These are phyloP conservation scores for Irpex sp. DNA, from an alignment of 1,284 basidiomycete genomes.

Conservation along the genomic window DNA sequence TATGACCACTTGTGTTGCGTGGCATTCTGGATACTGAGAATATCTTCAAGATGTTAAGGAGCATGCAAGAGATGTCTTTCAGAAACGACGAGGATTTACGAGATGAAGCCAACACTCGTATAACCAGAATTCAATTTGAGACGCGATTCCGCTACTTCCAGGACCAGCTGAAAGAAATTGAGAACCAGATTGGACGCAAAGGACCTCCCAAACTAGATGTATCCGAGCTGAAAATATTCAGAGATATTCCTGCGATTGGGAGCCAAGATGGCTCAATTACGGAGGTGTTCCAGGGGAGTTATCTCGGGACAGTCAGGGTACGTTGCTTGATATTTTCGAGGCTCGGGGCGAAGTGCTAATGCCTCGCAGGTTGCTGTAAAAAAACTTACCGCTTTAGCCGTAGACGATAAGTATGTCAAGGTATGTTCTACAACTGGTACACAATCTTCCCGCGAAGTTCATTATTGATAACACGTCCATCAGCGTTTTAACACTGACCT, in stretches of 20 bases:
- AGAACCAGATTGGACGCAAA: background rate
- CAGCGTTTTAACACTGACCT: background rate
- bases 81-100: background rate
- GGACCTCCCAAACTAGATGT: background rate
- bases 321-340: background rate
- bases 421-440: background rate
- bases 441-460: background rate
- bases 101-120: background rate
- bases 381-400: background rate
- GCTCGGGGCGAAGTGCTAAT: background rate
- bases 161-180: background rate
- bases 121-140: background rate
- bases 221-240: background rate
- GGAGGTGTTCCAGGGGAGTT: background rate
- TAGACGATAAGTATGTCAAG: background rate
- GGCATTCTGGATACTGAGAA: too few species aligned
- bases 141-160: background rate
- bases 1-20: too few species aligned
- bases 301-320: background rate
- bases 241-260: background rate
- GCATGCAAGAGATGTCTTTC: background rate
- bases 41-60: too few species aligned
- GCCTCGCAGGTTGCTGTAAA: background rate
- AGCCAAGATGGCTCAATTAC: background rate
- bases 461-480: background rate